These are phyloP conservation scores for Ceratobasidium sp. DNA, from an alignment of 1,284 basidiomycete genomes.

Conservation along the genomic window DNA sequence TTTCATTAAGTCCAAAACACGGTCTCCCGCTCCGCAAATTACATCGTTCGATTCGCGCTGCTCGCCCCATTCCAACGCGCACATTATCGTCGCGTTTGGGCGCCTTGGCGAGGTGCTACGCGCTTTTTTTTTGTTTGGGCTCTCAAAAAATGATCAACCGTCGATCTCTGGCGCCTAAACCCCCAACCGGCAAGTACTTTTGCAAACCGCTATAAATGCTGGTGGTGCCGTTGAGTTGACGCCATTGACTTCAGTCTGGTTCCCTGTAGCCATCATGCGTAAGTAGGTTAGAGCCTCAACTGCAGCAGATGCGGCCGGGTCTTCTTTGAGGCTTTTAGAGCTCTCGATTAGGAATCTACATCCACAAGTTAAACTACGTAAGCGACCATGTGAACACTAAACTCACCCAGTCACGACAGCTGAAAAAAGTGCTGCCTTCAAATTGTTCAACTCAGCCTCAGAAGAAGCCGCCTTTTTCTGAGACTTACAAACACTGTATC, in stretches of 20 bases:
- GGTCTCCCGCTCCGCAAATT: background rate
- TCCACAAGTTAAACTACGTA: background rate
- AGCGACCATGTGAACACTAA: background rate
- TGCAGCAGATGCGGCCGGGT: background rate
- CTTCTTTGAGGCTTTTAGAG: background rate
- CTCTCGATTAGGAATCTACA: constrained; percentile 12
- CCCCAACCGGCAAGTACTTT: no score
- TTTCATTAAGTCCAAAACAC: background rate
- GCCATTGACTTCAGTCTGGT: no score
- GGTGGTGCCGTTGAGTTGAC: no score
- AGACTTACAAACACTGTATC: background rate
- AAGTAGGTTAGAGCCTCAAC: no score
- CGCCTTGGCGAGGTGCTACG: background rate
- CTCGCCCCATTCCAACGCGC: background rate
- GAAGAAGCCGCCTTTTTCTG: no score
- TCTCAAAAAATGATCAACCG: background rate
- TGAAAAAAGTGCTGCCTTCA: constrained; percentile 9
- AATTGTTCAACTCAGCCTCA: background rate
- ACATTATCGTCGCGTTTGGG: background rate
- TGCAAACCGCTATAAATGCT: no score
- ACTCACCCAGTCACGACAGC: constrained; percentile 14
- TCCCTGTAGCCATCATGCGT: no score
- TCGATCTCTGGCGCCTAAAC: background rate
- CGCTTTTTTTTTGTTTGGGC: background rate
- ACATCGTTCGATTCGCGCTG: background rate